Evolutionary conservation across 2,329 filamentous ascomycete genomes (phyloP), one percentile per base, ranked within the genome.

Genomic region (Madurella mycetomatis): DNA sequence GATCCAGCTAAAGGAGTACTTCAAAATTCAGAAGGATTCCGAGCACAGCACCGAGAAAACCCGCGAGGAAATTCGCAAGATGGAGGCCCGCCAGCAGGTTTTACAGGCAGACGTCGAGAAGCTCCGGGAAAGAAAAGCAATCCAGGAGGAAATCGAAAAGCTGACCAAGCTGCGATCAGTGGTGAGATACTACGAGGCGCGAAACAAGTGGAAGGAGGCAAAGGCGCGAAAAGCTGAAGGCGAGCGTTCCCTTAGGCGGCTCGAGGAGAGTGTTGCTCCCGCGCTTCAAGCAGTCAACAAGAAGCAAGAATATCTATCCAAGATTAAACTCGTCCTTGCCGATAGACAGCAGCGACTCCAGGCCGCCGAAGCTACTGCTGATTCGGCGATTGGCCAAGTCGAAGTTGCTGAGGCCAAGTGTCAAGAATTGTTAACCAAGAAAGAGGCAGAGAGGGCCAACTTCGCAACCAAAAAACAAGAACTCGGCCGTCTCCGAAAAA

Each of bases 71-170:
- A 72, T 97, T 8, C 76, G 76, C 49, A 83, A 80, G 51, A 74
- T 92, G 45, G 84, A 95, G 66, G 79, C 74, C 41, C 84, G 90
- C 30, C 92, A 97, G 59, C 75, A 81, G 57, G 80, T 83, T 47
- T 82, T 95, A 43, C 83, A 88, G 64, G 85, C 82, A 9, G 92
- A 96, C 64, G 91, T 97, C 19, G 86, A 95, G 63, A 85, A 89
- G 59, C 80, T 94, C 65, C 82, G 83, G 47, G 87, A 97, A 68
- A 83, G 91, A 60, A 78, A 78, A 50, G 70, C 70, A 0, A 83
- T 87, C 0, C 72, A 79, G 52, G 69, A 56, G 34, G 44, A 51
- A 13, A 57, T 65, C 32, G 52, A 68, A 19, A 82, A 86, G 41
- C 70, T 90, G 5, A 46, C 56, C 34, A 54, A 58, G 18, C 25